These are phyloP conservation scores for Candida xiaguanensis DNA, from an alignment of 805 yeast species.

Conservation along the genomic window DNA sequence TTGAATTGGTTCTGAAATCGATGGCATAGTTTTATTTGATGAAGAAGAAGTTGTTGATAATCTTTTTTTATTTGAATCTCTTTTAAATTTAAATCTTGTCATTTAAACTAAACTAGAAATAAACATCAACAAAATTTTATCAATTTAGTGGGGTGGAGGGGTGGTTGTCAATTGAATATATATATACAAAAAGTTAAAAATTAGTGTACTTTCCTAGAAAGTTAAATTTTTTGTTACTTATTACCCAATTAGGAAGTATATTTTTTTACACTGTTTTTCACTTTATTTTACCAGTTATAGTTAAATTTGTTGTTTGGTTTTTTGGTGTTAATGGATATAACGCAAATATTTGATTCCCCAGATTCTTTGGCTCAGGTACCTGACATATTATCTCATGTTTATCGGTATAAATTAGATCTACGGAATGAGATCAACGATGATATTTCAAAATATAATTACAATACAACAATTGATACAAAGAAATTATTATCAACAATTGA, in stretches of 20 bases:
- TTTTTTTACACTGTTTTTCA: neutral
- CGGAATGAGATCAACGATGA: constrained; percentile 41
- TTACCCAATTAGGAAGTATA: constrained; percentile 1
- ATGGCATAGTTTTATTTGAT: constrained; percentile 2
- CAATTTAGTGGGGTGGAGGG: neutral
- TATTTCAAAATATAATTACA: constrained; percentile 28
- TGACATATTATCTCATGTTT: constrained; percentile 45
- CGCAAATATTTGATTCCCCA: constrained; percentile 48
- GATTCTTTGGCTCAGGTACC: constrained; percentile 50
- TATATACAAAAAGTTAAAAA: too few species aligned
- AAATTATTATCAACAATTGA: constrained; percentile 43
- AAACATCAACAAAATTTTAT: too few species aligned
- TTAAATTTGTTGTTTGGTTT: too few species aligned
- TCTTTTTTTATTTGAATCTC: constrained; percentile 2
- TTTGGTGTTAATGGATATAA: constrained; percentile 25
- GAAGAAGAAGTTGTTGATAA: neutral
- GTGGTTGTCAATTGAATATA: neutral
- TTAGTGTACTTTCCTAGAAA: constrained; percentile 3
- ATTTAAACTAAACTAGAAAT: constrained; percentile 19
- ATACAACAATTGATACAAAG: constrained; percentile 30
- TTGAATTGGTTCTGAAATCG: constrained; percentile 1
- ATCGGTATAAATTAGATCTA: constrained; percentile 47
- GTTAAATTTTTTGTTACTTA: neutral
- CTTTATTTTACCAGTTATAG: neutral
- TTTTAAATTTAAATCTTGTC: constrained; percentile 54